phyloP scores from a whole-genome alignment of 805 yeast genomes.

The Metschnikowia vanudenii region DNA sequence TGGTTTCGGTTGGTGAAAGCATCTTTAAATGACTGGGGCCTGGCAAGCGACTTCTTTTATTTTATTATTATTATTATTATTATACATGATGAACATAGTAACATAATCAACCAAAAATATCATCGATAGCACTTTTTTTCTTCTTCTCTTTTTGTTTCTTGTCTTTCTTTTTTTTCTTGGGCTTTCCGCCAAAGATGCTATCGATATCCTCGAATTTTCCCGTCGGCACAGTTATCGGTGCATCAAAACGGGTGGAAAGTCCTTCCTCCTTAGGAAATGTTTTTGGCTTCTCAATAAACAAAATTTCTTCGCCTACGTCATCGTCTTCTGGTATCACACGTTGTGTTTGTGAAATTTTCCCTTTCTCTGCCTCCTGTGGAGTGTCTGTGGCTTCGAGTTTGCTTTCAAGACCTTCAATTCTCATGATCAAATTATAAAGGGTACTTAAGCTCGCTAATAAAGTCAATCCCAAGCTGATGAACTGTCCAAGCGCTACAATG shows the following conservation, averaged over 20 bases:
- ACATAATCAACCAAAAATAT: slow-evolving; percentile 57
- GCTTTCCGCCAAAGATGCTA: slow-evolving; percentile 7
- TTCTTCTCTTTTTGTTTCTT: slow-evolving; percentile 37
- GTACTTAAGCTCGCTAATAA: slow-evolving; percentile 57
- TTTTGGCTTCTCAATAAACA: not conserved
- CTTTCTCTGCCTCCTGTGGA: not conserved
- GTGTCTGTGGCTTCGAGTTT: not conserved
- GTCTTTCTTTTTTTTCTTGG: slow-evolving; percentile 13
- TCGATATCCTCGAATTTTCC: slow-evolving; percentile 11
- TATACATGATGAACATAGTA: not conserved
- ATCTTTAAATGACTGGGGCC: not conserved
- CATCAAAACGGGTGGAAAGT: not conserved
- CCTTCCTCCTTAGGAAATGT: not conserved
- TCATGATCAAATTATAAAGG: slow-evolving; percentile 28
- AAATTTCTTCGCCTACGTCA: slow-evolving; percentile 19
- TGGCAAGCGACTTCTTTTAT: not conserved
- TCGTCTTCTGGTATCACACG: slow-evolving; percentile 3
- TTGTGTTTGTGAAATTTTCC: not conserved
- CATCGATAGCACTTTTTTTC: slow-evolving; percentile 62
- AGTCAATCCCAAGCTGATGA: slow-evolving; percentile 68
- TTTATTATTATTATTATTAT: slow-evolving; percentile 4
- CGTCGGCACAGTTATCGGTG: slow-evolving; percentile 23
- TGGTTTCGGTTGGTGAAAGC: not conserved
- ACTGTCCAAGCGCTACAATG: slow-evolving; percentile 73
- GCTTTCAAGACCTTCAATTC: slow-evolving; percentile 4